These are phyloP conservation scores for Lentinula novae-zelandiae DNA, from an alignment of 1,284 basidiomycete species.

Conservation along the genomic window DNA sequence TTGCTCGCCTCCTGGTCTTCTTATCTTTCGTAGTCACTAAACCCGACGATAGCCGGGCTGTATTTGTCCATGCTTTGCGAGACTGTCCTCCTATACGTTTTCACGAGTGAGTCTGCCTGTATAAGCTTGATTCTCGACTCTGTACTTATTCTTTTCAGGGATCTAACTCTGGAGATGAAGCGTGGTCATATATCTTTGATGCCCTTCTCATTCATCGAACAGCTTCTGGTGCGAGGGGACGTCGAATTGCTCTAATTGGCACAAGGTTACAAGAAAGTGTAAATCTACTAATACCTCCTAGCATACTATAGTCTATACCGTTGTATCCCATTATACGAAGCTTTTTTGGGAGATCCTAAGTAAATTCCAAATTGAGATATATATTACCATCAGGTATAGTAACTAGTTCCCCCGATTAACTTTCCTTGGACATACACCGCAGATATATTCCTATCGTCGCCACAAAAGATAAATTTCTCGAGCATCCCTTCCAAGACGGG, in stretches of 20 bases:
- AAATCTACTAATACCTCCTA: neutral
- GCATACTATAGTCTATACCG: neutral
- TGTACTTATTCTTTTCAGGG: neutral
- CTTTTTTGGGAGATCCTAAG: neutral
- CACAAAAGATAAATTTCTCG: slow-evolving; percentile 77
- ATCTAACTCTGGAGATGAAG: slow-evolving; percentile 55
- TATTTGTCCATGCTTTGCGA: slow-evolving; percentile 75
- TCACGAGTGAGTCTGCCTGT: slow-evolving; percentile 55
- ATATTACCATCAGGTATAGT: neutral
- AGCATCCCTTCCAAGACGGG: slow-evolving; percentile 46
- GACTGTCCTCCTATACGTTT: slow-evolving; percentile 68
- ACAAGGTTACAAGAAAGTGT: neutral
- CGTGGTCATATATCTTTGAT: slow-evolving; percentile 70
- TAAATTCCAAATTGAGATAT: neutral
- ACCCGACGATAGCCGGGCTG: slow-evolving; percentile 70
- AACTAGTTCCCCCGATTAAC: slow-evolving; percentile 70
- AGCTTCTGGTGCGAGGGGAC: slow-evolving; percentile 63
- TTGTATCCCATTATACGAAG: neutral
- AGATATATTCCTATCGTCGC: slow-evolving; percentile 86
- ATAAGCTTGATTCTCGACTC: neutral
- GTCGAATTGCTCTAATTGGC: slow-evolving; percentile 60
- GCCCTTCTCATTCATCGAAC: slow-evolving; percentile 68
- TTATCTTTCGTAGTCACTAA: slow-evolving; percentile 54
- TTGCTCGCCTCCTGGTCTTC: neutral
- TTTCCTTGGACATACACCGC: slow-evolving; percentile 84